Evolutionary conservation across 371 early-diverging fungal genomes (phyloP), one percentile per base, ranked within the genome.

Genomic region (Rhizopus microsporus): DNA sequence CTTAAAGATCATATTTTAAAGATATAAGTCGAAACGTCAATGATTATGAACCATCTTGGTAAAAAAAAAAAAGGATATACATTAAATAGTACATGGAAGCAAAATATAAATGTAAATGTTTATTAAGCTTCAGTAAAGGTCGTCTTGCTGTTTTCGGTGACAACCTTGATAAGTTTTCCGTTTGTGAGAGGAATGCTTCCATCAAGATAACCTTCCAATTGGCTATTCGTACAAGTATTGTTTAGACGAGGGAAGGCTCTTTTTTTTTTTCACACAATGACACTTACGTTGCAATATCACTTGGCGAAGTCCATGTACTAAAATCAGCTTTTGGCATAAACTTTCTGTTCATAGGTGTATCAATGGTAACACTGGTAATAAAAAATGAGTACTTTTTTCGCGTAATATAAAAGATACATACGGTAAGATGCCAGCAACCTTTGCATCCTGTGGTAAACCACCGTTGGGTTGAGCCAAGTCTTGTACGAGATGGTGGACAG

Each of bases 341-440:
- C 60, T 89, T 80, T 59, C 98, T 84, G 81, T 97, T 97, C 77
- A 80, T 86, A n/a, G 93, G 91, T 0, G 98, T 98, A 70, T 98
- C 98, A 45, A 98, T 75, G 1, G 91, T 95, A 7, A 88, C 74
- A 16, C 89, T 90, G 60, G 34, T 38, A 15, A 48, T 3, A 51
- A 5, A 56, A 47, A 37, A 9, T 53, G 38, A 51, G 35, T 23
- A 7, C 23, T 23, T 23, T 23, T 23, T n/a, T 45, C 37, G 32
- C 13, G 13, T 15, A 39, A 55, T 9, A 49, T 34, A 29, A 4
- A 10, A 9, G 34, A 37, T 10, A 78, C 86, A 73, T 87, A 91
- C 88, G 96, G 96, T 57, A 89, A 77, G 30, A 96, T 77, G 10
- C 86, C 93, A 37, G 82, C 80, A 7, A 90, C 91, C 35, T 83